Evolutionary conservation across 2,329 filamentous ascomycete genomes (phyloP).

Genomic region (Talaromyces rugulosus): DNA sequence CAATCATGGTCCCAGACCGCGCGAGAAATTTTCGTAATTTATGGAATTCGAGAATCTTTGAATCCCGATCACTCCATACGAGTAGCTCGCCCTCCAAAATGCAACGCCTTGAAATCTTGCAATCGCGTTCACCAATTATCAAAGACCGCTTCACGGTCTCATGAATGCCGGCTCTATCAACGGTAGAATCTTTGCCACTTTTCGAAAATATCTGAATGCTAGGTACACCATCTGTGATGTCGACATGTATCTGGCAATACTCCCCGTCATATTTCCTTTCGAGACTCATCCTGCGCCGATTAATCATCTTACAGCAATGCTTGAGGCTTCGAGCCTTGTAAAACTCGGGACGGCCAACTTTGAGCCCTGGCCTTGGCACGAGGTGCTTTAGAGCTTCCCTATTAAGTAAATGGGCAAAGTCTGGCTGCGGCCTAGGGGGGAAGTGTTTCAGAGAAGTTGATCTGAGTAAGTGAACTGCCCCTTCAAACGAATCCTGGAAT

Average conservation of each 20-base stretch:
- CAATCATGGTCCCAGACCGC: constrained; percentile 66
- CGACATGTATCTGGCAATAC: constrained; percentile 83
- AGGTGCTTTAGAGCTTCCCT: constrained; percentile 40
- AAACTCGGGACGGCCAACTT: constrained; percentile 62
- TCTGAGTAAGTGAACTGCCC: constrained; percentile 54
- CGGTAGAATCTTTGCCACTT: constrained; percentile 82
- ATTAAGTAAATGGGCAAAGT: constrained; percentile 25
- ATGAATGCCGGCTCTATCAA: constrained; percentile 62
- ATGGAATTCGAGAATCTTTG: constrained; percentile 69
- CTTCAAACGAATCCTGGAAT: constrained; percentile 64
- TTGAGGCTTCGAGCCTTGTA: constrained; percentile 67
- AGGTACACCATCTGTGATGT: constrained; percentile 52
- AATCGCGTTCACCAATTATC: constrained; percentile 54
- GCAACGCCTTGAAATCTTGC: constrained; percentile 60
- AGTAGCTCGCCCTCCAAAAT: constrained; percentile 82
- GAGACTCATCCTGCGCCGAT: constrained; percentile 61
- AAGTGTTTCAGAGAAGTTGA: constrained; percentile 31
- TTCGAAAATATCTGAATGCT: constrained; percentile 84
- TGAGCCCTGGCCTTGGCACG: constrained; percentile 56
- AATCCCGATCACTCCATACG: constrained; percentile 66
- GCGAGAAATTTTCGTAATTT: constrained; percentile 77
- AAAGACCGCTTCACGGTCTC: constrained; percentile 62
- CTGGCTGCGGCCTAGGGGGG: constrained; percentile 32
- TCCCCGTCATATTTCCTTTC: constrained; percentile 85
- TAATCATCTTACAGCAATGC: constrained; percentile 65